A percentile compares a stretch with the other conserved stretches of the same genome.
phyloP scores from a whole-genome alignment of 1,284 basidiomycete genomes.

The Somion occarium region DNA sequence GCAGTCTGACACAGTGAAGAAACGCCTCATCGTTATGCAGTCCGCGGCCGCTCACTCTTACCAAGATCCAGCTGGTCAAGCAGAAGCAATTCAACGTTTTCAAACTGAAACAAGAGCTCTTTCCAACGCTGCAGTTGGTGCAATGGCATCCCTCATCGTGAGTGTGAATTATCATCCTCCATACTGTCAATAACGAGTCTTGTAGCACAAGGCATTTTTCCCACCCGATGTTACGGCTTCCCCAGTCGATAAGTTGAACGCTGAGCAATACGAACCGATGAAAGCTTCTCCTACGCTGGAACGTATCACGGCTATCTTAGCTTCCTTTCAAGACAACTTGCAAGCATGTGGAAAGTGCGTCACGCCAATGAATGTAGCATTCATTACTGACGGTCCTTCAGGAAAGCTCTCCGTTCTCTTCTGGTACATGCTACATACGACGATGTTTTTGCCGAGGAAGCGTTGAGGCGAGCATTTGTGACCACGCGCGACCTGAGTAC shows the following conservation, averaged over 20 bases:
- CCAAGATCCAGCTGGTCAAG: slow-evolving; percentile 39
- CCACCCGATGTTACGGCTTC: slow-evolving; percentile 58
- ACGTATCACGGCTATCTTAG: slow-evolving; percentile 61
- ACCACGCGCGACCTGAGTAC: slow-evolving; percentile 47
- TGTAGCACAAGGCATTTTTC: slow-evolving; percentile 69
- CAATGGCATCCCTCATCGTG: slow-evolving; percentile 84
- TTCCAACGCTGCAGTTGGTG: slow-evolving; percentile 77
- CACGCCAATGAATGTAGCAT: not conserved
- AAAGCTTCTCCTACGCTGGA: slow-evolving; percentile 53
- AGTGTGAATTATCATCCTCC: slow-evolving; percentile 27
- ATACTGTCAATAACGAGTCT: slow-evolving; percentile 8
- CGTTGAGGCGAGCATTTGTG: slow-evolving; percentile 71
- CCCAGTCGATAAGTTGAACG: slow-evolving; percentile 47
- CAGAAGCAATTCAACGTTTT: slow-evolving; percentile 62
- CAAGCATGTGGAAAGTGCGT: slow-evolving; percentile 61
- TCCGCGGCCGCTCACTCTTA: slow-evolving; percentile 57
- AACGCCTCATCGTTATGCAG: slow-evolving; percentile 73
- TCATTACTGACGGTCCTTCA: slow-evolving; percentile 27
- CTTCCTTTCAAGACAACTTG: slow-evolving; percentile 47
- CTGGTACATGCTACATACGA: slow-evolving; percentile 61
- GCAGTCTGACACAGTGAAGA: slow-evolving; percentile 71
- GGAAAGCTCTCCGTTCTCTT: slow-evolving; percentile 77
- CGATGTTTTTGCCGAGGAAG: slow-evolving; percentile 61
- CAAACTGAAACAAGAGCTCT: slow-evolving; percentile 69
- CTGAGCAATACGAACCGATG: slow-evolving; percentile 48